Percentiles rank a stretch among this genome's conserved stretches.
Evolutionary conservation across 306 rosid species (phyloP).

Genomic region (Elaeagnus macrophylla): DNA sequence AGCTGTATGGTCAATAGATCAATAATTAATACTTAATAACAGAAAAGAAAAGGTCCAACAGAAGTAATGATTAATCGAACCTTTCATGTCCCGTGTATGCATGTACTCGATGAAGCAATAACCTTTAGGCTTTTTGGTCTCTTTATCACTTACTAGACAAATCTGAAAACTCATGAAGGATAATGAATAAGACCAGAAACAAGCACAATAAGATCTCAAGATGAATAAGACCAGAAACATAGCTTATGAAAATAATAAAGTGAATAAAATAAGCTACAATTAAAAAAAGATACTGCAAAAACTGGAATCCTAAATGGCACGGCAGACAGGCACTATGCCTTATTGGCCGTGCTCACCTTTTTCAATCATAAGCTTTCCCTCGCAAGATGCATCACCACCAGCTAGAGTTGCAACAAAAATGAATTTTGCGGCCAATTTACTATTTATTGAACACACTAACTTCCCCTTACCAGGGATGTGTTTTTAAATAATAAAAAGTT

Average conservation of each 20-base stretch:
- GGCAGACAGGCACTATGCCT: conserved; percentile 99
- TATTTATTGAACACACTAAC: conserved; percentile 58
- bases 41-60: conserved; percentile 7
- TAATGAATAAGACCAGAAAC: conserved; percentile 13
- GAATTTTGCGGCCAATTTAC: conserved; percentile 84
- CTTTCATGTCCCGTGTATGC: conserved; percentile 99
- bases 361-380: conserved; percentile 79
- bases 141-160: conserved; percentile 63
- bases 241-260: background rate
- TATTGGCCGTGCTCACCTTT: conserved; percentile 99
- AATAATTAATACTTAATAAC: background rate
- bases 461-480: conserved; percentile 98
- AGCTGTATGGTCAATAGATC: conserved; percentile 40
- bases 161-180: conserved; percentile 41
- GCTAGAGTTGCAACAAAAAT: conserved; percentile 86
- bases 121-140: conserved; percentile 79
- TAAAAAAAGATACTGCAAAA: conserved; percentile 16
- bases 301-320: conserved; percentile 88
- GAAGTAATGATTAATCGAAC: conserved; percentile 25
- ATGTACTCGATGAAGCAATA: conserved; percentile 87
- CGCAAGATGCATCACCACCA: conserved; percentile 96
- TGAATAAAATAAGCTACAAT: conserved; percentile 8
- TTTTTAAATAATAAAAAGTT: conserved; percentile 41
- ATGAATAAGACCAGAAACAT: conserved; percentile 3
- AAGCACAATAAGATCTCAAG: conserved; percentile 18